These are phyloP conservation scores for Wallacemonas collosoma DNA, from an alignment of 208 protist genomes.

Conservation along the genomic window DNA sequence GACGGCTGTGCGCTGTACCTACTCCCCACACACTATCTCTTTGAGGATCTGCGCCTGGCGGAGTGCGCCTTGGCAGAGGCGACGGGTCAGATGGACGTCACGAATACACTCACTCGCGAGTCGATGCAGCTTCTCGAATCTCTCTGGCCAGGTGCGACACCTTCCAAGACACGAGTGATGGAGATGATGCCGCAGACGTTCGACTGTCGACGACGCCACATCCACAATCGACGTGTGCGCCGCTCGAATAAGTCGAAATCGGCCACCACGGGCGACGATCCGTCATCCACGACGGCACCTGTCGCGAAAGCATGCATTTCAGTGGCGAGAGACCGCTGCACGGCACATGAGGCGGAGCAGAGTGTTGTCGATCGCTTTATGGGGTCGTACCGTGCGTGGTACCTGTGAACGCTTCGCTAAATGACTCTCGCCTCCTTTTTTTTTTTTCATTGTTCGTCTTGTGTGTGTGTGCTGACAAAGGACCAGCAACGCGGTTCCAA, in stretches of 20 bases:
- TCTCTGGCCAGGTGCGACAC: conserved; percentile 39
- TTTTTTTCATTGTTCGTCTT: too few relatives aligned
- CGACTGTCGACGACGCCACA: conserved; percentile 26
- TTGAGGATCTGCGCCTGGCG: conserved; percentile 44
- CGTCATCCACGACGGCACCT: background rate
- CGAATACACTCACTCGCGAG: conserved; percentile 15
- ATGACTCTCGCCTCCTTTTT: too few relatives aligned
- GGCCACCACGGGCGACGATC: background rate
- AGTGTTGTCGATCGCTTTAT: conserved; percentile 40
- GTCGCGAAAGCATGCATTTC: too few relatives aligned
- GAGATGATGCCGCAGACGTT: conserved; percentile 30
- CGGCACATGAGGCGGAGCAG: conserved; percentile 27
- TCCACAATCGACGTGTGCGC: conserved; percentile 31
- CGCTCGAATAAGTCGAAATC: conserved; percentile 11
- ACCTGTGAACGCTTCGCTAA: conserved; percentile 22
- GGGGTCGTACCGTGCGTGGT: conserved; percentile 54
- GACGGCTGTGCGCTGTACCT: conserved; percentile 23
- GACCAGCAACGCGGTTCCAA: too few relatives aligned
- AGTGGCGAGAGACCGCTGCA: background rate
- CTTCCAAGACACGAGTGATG: conserved; percentile 33
- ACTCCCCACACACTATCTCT: conserved; percentile 41
- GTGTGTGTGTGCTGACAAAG: too few relatives aligned
- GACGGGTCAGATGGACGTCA: conserved; percentile 15
- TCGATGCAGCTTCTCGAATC: conserved; percentile 44
- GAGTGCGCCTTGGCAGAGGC: conserved; percentile 23